Conservation (phyloP, 805 yeast species). For the Candida sonorensis region DNA sequence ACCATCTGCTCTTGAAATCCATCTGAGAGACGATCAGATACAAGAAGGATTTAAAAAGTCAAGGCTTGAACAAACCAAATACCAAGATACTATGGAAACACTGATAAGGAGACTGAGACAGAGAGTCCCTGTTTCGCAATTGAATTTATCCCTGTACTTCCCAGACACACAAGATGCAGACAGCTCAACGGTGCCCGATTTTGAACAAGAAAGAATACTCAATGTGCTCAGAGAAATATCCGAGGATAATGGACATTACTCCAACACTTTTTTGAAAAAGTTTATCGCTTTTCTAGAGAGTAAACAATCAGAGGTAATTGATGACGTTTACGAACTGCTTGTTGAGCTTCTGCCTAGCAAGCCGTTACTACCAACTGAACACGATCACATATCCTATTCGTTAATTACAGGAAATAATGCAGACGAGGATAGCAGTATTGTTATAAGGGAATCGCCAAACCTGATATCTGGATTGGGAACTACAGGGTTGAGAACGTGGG, state of each 20-base stretch:
- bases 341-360: conserved; percentile 29
- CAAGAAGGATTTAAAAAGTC: no score
- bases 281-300: conserved; percentile 32
- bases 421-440: conserved; percentile 13
- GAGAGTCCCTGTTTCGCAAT: conserved; percentile 20
- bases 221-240: conserved; percentile 18
- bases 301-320: conserved; percentile 21
- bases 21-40: no score
- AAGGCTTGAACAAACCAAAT: no score
- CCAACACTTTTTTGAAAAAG: conserved; percentile 36
- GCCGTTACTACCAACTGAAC: conserved; percentile 31
- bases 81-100: no score
- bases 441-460: conserved; percentile 54
- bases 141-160: conserved; percentile 5
- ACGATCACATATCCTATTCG: conserved; percentile 32
- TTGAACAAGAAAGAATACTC: conserved; percentile 20
- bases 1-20: no score
- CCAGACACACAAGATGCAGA: background rate
- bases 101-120: background rate
- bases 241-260: conserved; percentile 43
- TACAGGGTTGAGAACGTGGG: conserved; percentile 92
- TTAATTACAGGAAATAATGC: conserved; percentile 13
- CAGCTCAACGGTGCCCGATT: background rate
- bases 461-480: conserved; percentile 70
- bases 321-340: conserved; percentile 37